These are phyloP conservation scores for Marsdenia floribunda DNA, from an alignment of 257 asterid genomes.

Conservation along the genomic window DNA sequence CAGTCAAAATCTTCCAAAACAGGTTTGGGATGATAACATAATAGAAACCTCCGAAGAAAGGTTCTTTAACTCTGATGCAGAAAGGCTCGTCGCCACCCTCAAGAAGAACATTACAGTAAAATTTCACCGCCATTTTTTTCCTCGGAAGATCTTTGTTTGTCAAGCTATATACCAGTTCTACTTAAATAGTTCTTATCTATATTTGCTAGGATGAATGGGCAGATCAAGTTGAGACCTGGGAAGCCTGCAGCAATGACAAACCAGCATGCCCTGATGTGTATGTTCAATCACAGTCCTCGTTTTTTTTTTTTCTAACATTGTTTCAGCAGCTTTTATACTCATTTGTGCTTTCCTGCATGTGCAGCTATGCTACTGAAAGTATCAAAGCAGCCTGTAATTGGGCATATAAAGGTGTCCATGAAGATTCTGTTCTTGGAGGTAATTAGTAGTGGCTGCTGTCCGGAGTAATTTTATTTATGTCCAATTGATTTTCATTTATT, in stretches of 20 bases:
- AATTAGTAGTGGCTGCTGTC: not conserved
- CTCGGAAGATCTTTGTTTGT: not conserved
- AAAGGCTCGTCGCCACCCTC: constrained; percentile 43
- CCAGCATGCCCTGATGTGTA: constrained; percentile 71
- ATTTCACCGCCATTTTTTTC: not conserved
- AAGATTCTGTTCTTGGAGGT: constrained; percentile 68
- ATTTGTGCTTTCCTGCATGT: constrained; percentile 22
- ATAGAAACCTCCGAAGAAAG: constrained; percentile 63
- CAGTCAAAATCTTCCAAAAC: not conserved
- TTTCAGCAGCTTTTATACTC: not conserved
- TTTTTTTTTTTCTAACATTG: not conserved
- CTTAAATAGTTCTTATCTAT: not conserved
- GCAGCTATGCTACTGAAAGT: constrained; percentile 78
- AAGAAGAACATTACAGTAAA: constrained; percentile 67
- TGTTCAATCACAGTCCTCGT: constrained; percentile 11
- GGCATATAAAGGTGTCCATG: constrained; percentile 72
- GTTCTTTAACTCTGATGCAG: constrained; percentile 41
- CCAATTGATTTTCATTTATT: no score
- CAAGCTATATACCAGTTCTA: no score
- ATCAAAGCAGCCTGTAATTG: constrained; percentile 79
- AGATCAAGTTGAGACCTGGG: constrained; percentile 66
- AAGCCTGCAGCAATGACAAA: constrained; percentile 42
- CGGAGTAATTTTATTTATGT: no score
- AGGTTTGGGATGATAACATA: constrained; percentile 85
- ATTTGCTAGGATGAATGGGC: constrained; percentile 59